A percentile compares a stretch with the other conserved stretches of the same genome.
These are phyloP conservation scores for Coniochaeta prunicola DNA, from an alignment of 2,329 filamentous ascomycete genomes.

Conservation along the genomic window DNA sequence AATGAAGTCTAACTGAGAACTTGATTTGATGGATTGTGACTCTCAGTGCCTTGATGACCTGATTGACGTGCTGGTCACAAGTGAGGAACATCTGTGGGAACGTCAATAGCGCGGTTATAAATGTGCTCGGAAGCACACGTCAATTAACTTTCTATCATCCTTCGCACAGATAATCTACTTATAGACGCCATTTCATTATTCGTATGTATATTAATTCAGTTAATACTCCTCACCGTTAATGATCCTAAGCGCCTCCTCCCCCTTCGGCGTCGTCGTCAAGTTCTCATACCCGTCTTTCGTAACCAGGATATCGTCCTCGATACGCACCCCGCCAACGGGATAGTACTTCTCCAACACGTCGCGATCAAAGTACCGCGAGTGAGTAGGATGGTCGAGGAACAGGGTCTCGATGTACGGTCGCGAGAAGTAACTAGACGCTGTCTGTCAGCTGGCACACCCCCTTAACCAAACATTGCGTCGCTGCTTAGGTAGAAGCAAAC, in stretches of 20 bases:
- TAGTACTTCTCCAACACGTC: constrained; percentile 62
- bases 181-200: not conserved
- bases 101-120: no score
- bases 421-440: constrained; percentile 59
- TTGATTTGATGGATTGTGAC: not conserved
- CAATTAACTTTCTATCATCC: no score
- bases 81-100: no score
- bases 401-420: constrained; percentile 65
- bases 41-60: not conserved
- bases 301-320: constrained; percentile 85
- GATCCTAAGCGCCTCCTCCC: constrained; percentile 59
- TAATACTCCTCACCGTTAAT: constrained; percentile 32
- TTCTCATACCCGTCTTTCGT: constrained; percentile 76
- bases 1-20: not conserved
- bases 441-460: constrained; percentile 1
- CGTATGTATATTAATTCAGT: not conserved
- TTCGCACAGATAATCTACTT: not conserved
- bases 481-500: constrained; percentile 13
- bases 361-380: constrained; percentile 58
- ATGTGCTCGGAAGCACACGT: no score
- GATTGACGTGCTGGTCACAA: no score
- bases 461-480: not conserved
- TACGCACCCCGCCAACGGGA: constrained; percentile 78
- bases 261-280: constrained; percentile 72
- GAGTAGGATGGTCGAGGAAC: constrained; percentile 50